These are phyloP conservation scores for Taxawa tesnikishii DNA, from an alignment of 2,329 filamentous ascomycete species.

Conservation along the genomic window DNA sequence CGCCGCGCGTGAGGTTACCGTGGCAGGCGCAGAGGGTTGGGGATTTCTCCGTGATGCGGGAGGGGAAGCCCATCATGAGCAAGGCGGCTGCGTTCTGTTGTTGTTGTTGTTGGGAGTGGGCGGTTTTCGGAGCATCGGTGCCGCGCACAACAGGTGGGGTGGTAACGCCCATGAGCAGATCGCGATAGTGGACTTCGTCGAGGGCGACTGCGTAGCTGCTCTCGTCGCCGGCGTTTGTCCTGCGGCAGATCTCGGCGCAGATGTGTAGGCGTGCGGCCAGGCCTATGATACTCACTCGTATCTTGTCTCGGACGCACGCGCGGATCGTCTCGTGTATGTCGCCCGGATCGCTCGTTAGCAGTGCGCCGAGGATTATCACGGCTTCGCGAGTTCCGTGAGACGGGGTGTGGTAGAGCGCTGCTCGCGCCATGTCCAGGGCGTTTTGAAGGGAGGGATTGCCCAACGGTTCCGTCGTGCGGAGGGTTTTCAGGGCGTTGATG, in stretches of 20 bases:
- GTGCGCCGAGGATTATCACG: conserved; percentile 79
- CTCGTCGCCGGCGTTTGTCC: conserved; percentile 72
- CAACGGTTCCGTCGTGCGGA: conserved; percentile 31
- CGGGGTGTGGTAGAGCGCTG: conserved; percentile 82
- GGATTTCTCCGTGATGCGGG: conserved; percentile 60
- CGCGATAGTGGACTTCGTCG: conserved; percentile 76
- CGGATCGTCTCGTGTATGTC: conserved; percentile 88
- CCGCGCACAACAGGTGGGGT: conserved; percentile 74
- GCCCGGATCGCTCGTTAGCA: conserved; percentile 82
- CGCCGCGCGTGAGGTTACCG: conserved; percentile 66
- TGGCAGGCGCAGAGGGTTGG: conserved; percentile 85
- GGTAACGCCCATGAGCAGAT: conserved; percentile 78
- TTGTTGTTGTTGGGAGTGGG: conserved; percentile 12
- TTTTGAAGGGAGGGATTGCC: conserved; percentile 61
- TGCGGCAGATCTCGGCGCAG: conserved; percentile 76
- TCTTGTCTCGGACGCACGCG: conserved; percentile 65
- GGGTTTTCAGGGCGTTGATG: conserved; percentile 59
- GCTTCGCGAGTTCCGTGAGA: conserved; percentile 89
- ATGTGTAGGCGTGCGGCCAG: conserved; percentile 86
- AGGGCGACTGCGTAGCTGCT: conserved; percentile 71
- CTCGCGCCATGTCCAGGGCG: conserved; percentile 87
- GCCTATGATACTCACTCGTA: conserved; percentile 80
- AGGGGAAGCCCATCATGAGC: conserved; percentile 97
- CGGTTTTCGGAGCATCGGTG: conserved; percentile 12
- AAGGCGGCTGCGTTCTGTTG: conserved; percentile 40